Evolutionary conservation across 495 filamentous ascomycete genomes (phyloP).

Genomic region (Talaromyces stipitatus): DNA sequence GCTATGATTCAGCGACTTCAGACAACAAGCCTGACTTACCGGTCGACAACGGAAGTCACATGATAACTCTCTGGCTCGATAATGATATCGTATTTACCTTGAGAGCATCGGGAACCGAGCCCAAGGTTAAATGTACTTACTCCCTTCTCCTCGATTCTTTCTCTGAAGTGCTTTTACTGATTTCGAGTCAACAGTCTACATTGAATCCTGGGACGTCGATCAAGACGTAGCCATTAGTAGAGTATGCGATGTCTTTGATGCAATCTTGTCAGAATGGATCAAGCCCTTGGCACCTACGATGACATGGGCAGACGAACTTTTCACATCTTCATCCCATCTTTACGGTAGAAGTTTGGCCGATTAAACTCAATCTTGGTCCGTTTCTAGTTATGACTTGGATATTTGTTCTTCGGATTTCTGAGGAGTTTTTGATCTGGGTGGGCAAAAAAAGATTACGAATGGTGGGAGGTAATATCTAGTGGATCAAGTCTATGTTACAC

Average conservation of each 20-base stretch:
- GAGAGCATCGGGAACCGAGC: constrained; percentile 64
- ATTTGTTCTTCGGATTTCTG: too few species aligned
- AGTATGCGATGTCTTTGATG: constrained; percentile 45
- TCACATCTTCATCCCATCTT: constrained; percentile 34
- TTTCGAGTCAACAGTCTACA: constrained; percentile 34
- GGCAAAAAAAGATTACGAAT: too few species aligned
- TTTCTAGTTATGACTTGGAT: too few species aligned
- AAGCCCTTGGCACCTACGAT: constrained; percentile 32
- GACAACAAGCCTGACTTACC: constrained; percentile 52
- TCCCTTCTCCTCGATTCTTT: background rate
- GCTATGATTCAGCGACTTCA: constrained; percentile 51
- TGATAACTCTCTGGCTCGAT: constrained; percentile 64
- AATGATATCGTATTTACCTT: constrained; percentile 56
- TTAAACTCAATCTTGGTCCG: too few species aligned
- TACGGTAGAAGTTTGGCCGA: background rate
- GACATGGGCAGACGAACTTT: constrained; percentile 27
- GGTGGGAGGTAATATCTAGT: too few species aligned
- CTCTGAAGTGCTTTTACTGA: background rate
- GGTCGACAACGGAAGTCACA: constrained; percentile 51
- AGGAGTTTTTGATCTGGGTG: too few species aligned
- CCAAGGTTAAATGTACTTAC: constrained; percentile 55
- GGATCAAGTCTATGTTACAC: constrained; percentile 18
- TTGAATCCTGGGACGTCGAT: constrained; percentile 44
- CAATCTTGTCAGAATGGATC: constrained; percentile 55
- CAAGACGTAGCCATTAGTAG: constrained; percentile 39